Percentiles rank a stretch among this genome's conserved stretches.
These are phyloP conservation scores for Fusarium subglutinans DNA, from an alignment of 2,329 filamentous ascomycete genomes.

Conservation along the genomic window DNA sequence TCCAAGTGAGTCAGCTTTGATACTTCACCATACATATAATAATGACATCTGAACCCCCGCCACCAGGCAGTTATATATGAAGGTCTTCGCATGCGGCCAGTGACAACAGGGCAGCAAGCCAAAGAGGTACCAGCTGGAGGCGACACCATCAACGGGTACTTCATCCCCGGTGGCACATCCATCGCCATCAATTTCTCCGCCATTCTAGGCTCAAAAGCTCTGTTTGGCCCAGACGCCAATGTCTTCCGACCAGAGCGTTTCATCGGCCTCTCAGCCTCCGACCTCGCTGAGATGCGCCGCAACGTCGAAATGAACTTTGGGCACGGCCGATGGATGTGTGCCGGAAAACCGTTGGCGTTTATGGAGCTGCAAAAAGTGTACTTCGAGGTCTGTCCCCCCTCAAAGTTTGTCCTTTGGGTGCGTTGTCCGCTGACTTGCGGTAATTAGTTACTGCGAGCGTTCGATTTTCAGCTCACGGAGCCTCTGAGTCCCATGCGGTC, in stretches of 20 bases:
- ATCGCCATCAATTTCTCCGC: not conserved
- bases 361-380: conserved; percentile 1
- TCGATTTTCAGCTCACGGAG: not conserved
- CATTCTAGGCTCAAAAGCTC: not conserved
- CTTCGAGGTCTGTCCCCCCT: not conserved
- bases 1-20: not conserved
- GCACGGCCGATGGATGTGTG: conserved; percentile 1
- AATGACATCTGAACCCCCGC: rapidly evolving
- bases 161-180: not conserved
- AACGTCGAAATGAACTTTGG: conserved; percentile 12
- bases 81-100: not conserved
- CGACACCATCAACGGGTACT: not conserved
- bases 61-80: not conserved
- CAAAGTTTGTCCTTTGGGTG: rapidly evolving
- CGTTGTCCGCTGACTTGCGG: not conserved
- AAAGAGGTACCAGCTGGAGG: not conserved
- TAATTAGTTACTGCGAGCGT: not conserved
- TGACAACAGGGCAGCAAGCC: not conserved
- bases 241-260: conserved; percentile 4
- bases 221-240: not conserved
- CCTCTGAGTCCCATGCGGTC: not conserved
- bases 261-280: not conserved
- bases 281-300: not conserved
- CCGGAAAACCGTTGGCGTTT: not conserved
- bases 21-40: rapidly evolving